Evolutionary conservation across 2,329 filamentous ascomycete genomes (phyloP).

Genomic region (Paecilomyces sp.): DNA sequence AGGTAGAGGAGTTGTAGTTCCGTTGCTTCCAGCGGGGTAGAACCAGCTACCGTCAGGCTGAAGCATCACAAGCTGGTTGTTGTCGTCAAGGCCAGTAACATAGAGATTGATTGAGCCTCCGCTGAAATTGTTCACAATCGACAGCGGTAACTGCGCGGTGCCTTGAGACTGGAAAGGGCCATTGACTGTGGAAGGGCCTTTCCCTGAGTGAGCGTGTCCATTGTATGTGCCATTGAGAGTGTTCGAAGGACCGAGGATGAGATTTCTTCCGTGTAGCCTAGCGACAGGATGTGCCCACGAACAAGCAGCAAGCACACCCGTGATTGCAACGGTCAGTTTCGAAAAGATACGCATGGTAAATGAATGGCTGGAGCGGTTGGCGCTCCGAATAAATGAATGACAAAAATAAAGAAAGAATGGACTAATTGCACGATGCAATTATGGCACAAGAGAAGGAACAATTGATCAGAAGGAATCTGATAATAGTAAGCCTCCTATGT

Average conservation of each 20-base stretch:
- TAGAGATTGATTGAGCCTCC: slow-evolving; percentile 24
- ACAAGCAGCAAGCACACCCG: not conserved
- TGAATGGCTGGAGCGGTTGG: not conserved
- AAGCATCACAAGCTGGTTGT: slow-evolving; percentile 38
- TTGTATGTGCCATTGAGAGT: not conserved
- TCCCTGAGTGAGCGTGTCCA: not conserved
- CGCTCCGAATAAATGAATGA: not conserved
- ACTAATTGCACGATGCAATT: not conserved
- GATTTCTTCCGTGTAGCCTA: not conserved
- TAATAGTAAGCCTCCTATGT: not conserved
- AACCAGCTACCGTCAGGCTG: slow-evolving; percentile 33
- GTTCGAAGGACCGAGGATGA: not conserved
- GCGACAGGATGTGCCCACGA: not conserved
- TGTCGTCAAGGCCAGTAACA: slow-evolving; percentile 38
- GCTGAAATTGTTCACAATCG: slow-evolving; percentile 39
- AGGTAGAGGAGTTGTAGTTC: slow-evolving; percentile 25
- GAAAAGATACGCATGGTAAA: not conserved
- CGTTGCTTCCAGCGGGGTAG: slow-evolving; percentile 35
- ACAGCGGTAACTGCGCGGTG: not conserved
- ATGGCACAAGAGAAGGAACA: not conserved
- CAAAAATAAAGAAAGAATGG: not conserved
- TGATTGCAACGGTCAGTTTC: not conserved
- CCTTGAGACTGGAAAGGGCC: not conserved
- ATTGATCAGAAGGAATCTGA: not conserved
- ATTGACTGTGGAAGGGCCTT: not conserved